phyloP scores from a whole-genome alignment of 192 early-diverging fungal species.

The Coemansia reversa region DNA sequence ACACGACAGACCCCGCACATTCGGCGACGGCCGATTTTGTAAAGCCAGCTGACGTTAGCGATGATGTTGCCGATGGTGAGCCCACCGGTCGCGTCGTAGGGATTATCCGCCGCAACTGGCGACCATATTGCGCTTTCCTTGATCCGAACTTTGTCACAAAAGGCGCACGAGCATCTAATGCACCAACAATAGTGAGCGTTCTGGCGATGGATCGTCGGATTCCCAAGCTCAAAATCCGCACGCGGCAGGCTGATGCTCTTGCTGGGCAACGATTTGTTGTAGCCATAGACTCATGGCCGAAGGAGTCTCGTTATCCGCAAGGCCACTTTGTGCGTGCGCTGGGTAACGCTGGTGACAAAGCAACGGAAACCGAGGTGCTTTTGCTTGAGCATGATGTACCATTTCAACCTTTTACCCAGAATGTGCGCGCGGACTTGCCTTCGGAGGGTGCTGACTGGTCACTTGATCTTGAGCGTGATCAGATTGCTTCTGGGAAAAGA shows the following conservation, averaged over 20 bases:
- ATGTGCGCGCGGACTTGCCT: slow-evolving; percentile 82
- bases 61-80: slow-evolving; percentile 39
- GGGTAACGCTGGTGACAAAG: slow-evolving; percentile 91
- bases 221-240: slow-evolving; percentile 91
- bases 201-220: slow-evolving; percentile 91
- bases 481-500: slow-evolving; percentile 56
- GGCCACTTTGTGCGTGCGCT: slow-evolving; percentile 92
- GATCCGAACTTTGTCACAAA: slow-evolving; percentile 66
- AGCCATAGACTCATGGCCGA: slow-evolving; percentile 87
- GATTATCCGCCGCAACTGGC: slow-evolving; percentile 93
- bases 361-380: slow-evolving; percentile 95
- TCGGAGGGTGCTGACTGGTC: slow-evolving; percentile 85
- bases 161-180: slow-evolving; percentile 57
- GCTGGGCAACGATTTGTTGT: slow-evolving; percentile 89
- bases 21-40: slow-evolving; percentile 13
- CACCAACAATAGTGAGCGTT: slow-evolving; percentile 63
- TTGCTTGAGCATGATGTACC: slow-evolving; percentile 96
- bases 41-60: slow-evolving; percentile 22
- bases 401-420: slow-evolving; percentile 86
- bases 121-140: slow-evolving; percentile 90
- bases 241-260: slow-evolving; percentile 78
- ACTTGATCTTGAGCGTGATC: slow-evolving; percentile 70
- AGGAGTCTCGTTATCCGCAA: slow-evolving; percentile 72
- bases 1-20: not conserved
- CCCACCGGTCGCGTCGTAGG: slow-evolving; percentile 91